Conservation (phyloP, 2,329 filamentous ascomycete species). For the Fusarium mexicanum region DNA sequence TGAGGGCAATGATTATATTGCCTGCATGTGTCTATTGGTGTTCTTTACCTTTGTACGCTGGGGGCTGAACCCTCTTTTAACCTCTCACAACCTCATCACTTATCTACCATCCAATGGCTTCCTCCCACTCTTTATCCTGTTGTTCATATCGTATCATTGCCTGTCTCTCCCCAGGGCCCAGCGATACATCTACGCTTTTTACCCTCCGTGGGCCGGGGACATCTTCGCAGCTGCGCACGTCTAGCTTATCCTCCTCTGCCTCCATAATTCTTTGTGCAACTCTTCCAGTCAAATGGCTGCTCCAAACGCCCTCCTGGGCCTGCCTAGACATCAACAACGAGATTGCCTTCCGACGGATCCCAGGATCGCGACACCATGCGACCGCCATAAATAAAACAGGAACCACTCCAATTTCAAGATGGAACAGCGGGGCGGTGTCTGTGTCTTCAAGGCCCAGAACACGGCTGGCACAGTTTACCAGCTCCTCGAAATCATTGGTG, state of each 20-base stretch:
- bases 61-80: no score
- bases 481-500: not conserved
- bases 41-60: no score
- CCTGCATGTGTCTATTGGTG: no score
- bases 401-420: not conserved
- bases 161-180: not conserved
- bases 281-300: not conserved
- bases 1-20: no score
- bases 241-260: not conserved
- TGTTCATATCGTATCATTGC: not conserved
- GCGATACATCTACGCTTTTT: not conserved
- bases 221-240: fast-evolving
- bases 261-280: not conserved
- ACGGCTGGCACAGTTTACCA: not conserved
- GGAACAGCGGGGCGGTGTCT: fast-evolving
- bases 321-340: not conserved
- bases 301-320: not conserved
- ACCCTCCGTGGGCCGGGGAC: not conserved
- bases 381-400: not conserved
- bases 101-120: not conserved
- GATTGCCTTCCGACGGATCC: not conserved
- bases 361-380: not conserved
- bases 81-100: no score
- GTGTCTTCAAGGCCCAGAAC: not conserved
- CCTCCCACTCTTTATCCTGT: not conserved